Base-by-base conservation (phyloP, 192 early-diverging fungal species). In the Geranomyces variabilis region DNA sequence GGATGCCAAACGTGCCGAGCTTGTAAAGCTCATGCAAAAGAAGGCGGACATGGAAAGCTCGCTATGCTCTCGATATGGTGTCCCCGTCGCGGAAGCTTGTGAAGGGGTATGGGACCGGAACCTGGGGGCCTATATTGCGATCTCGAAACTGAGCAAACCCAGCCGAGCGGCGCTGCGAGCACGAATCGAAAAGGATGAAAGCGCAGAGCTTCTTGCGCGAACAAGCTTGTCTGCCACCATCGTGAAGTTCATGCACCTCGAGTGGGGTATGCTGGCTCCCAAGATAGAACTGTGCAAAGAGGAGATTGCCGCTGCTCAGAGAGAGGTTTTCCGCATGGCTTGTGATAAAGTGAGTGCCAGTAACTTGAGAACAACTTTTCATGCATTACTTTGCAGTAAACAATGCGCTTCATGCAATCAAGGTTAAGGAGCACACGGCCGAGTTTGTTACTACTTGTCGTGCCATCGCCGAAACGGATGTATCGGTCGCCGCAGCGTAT, bases 401-500 rank as follows among this genome's bases (percentile, higher is more conserved):
- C 10, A 9, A 47, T 19, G n/a, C n/a, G n/a, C n/a, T n/a, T n/a
- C n/a, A n/a, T n/a, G n/a, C n/a, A n/a, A n/a, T n/a, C 15, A 8
- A 53, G 51, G 51, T 84, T n/a, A 63, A 70, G 19, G 26, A 45
- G 15, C 55, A 46, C 15, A 47, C 69, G 22, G 6, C 43, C 9
- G 10, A 49, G 33, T 62, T 62, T 21, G 45, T 81, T 4, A 19
- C 51, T 4, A 71, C 71, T 12, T 68, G 70, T 41, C 43, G 59
- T n/a, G 79, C 72, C 8, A 71, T 85, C 30, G 81, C 81, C n/a
- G 79, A 83, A 71, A 36, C 80, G 21, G 84, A 85, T 57, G 75
- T 85, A 2, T 15, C 70, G 3, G 67, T 69, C 31, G 70, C 88
- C 0, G 58, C 87, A 17, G 86, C 88, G 0, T 62, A 47, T 3